Base-by-base conservation (phyloP, 2,329 filamentous ascomycete genomes). In the Apiospora marii region DNA sequence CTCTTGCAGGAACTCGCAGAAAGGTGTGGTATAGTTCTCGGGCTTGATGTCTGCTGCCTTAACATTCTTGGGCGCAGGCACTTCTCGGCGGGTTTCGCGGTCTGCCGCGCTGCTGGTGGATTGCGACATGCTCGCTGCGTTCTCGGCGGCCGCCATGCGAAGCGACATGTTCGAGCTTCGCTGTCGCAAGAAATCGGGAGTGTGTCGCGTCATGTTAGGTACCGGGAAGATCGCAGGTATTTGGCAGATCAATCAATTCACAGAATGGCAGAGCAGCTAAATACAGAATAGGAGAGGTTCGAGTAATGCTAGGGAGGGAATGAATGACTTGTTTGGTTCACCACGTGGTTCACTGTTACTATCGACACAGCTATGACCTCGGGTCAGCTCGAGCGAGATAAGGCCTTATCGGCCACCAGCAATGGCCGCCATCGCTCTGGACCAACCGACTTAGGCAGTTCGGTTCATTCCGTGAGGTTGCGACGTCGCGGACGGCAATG, bases 1-100 rank as follows among this genome's bases (percentile, higher is more conserved):
- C 74, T 93, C 89, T 64, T 91, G 93, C 85, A 98, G 89, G 81
- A 98, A 98, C 70, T 94, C 89, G 81, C 93, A 92, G 81, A 97
- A 98, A 0, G 95, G 94, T 83, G 94, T 87, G 12, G 94, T 93
- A 81, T 95, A 97, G 73, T 87, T 87, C 78, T 91, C 91, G 5
- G 91, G 89, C 70, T 85, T 84, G 16, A 76, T 69, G 1, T 72
- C 67, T 67, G 75, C 74, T 61, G 80, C 67, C 27, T 73, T 71
- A 68, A 77, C 79, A 13, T 72, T 73, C 70, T 51, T 73, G 70
- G 41, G 79, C 44, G 49, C 77, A 78, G 71, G 78, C 76, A 69
- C 71, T 37, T 74, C 74, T 61, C 61, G 74, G 41, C 76, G 75
- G 64, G 77, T 78, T 22, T 79, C 74, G 72, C 79, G 75, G 22